phyloP scores from a whole-genome alignment of 305 asterid genomes.

The Withania somnifera region DNA sequence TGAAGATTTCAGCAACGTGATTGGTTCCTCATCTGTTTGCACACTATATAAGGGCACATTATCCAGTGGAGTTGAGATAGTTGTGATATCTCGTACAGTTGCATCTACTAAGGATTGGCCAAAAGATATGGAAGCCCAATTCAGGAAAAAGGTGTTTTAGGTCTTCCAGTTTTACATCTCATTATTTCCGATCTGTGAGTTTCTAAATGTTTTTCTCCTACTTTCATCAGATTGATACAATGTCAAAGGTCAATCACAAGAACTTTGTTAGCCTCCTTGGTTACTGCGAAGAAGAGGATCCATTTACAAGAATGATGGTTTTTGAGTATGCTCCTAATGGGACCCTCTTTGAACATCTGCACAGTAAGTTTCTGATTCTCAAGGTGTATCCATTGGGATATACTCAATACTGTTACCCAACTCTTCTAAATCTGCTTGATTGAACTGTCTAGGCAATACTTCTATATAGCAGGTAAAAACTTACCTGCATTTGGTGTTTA shows the following conservation, averaged over 20 bases:
- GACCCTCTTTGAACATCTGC: constrained; percentile 86
- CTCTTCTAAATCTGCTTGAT: neutral
- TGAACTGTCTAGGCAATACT: neutral
- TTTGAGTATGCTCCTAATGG: constrained; percentile 95
- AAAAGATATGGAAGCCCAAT: constrained; percentile 44
- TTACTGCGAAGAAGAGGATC: constrained; percentile 61
- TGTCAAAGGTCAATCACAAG: constrained; percentile 79
- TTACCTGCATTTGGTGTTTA: neutral
- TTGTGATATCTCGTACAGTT: constrained; percentile 51
- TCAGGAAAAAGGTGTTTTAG: constrained; percentile 55
- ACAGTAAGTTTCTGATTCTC: constrained; percentile 39
- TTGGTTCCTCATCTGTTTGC: constrained; percentile 53
- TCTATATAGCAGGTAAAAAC: neutral
- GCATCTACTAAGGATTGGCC: constrained; percentile 74
- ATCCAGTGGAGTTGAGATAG: constrained; percentile 86
- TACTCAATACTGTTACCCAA: neutral
- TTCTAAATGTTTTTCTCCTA: neutral
- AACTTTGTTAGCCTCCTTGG: constrained; percentile 79
- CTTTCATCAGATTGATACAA: constrained; percentile 20
- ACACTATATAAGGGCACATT: constrained; percentile 76
- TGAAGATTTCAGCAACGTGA: constrained; percentile 91
- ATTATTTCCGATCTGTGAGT: neutral
- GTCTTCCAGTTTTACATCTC: neutral
- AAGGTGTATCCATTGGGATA: neutral
- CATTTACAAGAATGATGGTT: constrained; percentile 91